Conservation (phyloP, 257 asterid species). For the Nemophila menziesii region DNA sequence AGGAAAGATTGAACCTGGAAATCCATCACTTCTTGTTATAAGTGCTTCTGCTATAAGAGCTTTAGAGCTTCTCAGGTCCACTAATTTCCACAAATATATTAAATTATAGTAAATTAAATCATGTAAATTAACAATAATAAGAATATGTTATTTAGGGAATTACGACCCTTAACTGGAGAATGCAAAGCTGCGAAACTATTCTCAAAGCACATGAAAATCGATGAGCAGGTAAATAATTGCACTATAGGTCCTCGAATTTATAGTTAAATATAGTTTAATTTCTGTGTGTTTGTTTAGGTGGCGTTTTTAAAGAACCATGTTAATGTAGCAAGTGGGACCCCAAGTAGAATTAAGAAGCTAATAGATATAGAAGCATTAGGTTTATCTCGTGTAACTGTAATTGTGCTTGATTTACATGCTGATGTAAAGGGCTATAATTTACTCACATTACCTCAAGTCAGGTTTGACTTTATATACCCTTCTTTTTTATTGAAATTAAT, state of each 20-base stretch:
- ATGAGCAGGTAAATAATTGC: conserved; percentile 64
- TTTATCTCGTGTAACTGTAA: conserved; percentile 58
- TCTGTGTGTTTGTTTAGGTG: conserved; percentile 34
- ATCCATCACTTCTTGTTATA: conserved; percentile 76
- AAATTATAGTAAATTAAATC: too few species aligned
- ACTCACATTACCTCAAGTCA: conserved; percentile 89
- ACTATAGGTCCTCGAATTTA: neutral
- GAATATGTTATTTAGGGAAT: conserved; percentile 41
- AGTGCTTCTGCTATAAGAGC: conserved; percentile 76
- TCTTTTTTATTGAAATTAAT: neutral
- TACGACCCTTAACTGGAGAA: conserved; percentile 63
- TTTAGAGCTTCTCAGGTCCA: conserved; percentile 67
- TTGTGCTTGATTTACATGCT: conserved; percentile 76
- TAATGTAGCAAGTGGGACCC: conserved; percentile 93
- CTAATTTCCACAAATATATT: neutral
- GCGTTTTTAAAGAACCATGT: conserved; percentile 57
- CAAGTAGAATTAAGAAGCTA: conserved; percentile 86
- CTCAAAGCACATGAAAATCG: conserved; percentile 95
- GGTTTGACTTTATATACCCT: conserved; percentile 30
- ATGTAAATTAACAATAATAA: too few species aligned
- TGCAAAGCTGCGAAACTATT: conserved; percentile 93
- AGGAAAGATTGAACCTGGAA: conserved; percentile 66
- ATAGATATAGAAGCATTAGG: conserved; percentile 77
- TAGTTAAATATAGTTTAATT: neutral
- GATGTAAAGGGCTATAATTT: conserved; percentile 92